phyloP scores from a whole-genome alignment of 345 rosid species.

The Erodium maritimum region DNA sequence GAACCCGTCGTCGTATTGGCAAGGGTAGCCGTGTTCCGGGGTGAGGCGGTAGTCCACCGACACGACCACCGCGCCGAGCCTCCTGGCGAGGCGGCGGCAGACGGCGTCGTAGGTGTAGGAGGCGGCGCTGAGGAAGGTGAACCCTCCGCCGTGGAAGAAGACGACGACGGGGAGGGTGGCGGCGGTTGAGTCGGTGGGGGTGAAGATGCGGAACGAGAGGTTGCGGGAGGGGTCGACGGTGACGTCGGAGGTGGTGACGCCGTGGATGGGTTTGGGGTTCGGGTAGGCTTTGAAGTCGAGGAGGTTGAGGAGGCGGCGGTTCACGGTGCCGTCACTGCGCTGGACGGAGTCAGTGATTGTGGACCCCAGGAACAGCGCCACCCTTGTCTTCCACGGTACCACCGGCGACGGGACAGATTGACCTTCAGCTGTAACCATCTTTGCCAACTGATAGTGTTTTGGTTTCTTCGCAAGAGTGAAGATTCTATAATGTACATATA shows the following conservation, averaged over 20 bases:
- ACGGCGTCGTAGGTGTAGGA: conserved; percentile 35
- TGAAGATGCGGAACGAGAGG: conserved; percentile 67
- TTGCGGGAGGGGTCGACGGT: conserved; percentile 43
- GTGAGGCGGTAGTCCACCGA: conserved; percentile 72
- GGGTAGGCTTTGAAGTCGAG: conserved; percentile 37
- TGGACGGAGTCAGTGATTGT: conserved; percentile 24
- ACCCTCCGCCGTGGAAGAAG: conserved; percentile 87
- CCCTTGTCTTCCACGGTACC: conserved; percentile 43
- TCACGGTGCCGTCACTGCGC: conserved; percentile 49
- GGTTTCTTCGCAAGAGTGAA: too few species aligned
- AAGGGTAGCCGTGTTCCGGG: conserved; percentile 66
- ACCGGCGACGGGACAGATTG: neutral
- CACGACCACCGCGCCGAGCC: conserved; percentile 40
- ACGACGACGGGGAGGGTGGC: conserved; percentile 45
- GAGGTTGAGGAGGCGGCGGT: conserved; percentile 45
- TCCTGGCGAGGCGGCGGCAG: conserved; percentile 50
- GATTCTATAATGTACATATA: too few species aligned
- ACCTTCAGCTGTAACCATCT: neutral
- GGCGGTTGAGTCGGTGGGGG: neutral
- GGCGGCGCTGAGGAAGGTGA: conserved; percentile 49
- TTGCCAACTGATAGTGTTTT: too few species aligned
- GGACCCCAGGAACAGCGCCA: conserved; percentile 27
- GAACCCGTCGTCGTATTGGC: conserved; percentile 68
- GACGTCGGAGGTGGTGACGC: conserved; percentile 47
- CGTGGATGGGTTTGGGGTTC: conserved; percentile 31